These are phyloP conservation scores for Phaeotremella fagi DNA, from an alignment of 768 basidiomycete species.

Conservation along the genomic window DNA sequence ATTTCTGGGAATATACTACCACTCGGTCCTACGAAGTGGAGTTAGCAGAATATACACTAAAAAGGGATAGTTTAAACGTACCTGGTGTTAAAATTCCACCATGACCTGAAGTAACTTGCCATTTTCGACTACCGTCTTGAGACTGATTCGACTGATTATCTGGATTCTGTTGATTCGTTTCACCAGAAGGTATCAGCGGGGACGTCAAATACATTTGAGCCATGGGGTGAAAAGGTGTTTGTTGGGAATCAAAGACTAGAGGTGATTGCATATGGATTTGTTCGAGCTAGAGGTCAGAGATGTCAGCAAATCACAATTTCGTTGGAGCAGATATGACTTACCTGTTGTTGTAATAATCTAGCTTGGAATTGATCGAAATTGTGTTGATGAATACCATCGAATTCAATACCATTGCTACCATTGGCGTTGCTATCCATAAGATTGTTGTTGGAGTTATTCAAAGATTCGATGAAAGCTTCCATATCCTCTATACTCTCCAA, in stretches of 20 bases:
- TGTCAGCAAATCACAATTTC: background rate
- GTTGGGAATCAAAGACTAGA: slow-evolving; percentile 28
- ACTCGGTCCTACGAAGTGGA: slow-evolving; percentile 26
- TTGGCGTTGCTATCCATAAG: no score
- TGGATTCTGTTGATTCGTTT: slow-evolving; percentile 1
- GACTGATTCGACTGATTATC: slow-evolving; percentile 67
- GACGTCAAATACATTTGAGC: slow-evolving; percentile 30
- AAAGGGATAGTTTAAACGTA: slow-evolving; percentile 52
- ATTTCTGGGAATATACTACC: slow-evolving; percentile 32
- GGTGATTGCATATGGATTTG: slow-evolving; percentile 48
- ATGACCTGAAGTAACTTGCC: background rate
- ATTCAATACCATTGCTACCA: slow-evolving; percentile 4
- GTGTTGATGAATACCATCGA: no score
- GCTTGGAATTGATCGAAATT: no score
- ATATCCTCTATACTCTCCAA: background rate
- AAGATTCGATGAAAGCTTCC: background rate
- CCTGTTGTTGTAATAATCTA: slow-evolving; percentile 4
- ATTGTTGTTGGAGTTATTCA: background rate
- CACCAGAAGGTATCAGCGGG: no score
- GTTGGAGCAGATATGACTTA: background rate
- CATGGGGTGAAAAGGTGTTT: slow-evolving; percentile 21
- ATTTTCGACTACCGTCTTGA: slow-evolving; percentile 66
- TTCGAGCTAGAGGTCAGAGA: slow-evolving; percentile 31
- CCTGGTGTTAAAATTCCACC: slow-evolving; percentile 61
- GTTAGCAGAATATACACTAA: no score